Evolutionary conservation across 2,329 filamentous ascomycete genomes (phyloP), one percentile per base, ranked within the genome.

Genomic region (Penicillium glabrum): DNA sequence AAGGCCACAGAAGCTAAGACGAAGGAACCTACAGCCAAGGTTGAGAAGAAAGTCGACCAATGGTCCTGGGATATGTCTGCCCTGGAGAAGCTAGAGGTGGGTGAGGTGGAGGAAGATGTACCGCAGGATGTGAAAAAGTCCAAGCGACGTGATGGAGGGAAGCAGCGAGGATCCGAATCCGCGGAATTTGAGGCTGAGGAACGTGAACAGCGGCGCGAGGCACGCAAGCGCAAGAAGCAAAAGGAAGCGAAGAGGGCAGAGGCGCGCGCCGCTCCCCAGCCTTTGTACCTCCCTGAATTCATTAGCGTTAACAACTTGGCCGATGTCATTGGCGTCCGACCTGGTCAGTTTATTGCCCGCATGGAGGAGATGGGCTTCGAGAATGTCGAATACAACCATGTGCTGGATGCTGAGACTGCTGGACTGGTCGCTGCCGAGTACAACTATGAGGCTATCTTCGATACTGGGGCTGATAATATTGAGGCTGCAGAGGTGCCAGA

Each of bases 371-470:
- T 98, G 69, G 96, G 95, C 0, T 99, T 97, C 63, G 91, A 96
- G 66, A 89, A 93, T 50, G 85, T 93, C 16, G 86, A 86, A 14
- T 83, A 87, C 51, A 91, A 93, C 66, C 92, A 93, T 69, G 86
- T 99, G 59, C 84, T 99, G 72, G 93, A 93, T 59, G 87, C 91
- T 11, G 93, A 98, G 72, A 95, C 91, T 46, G 93, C 93, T 2
- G 90, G 90, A 8, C 82, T 99, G 53, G 89, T 99, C 64, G 92
- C 92, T 4, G 87, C 91, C 75, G 93, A 99, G 71, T 98, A 93
- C 72, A 93, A 93, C 49, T 96, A 89, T 63, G 92, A 98, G 58
- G 90, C 93, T 0, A 87, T 89, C 2, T 84, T 95, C 24, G 88
- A 91, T 55, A 72, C 69, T 5, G 74, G 81, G 71, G 67, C 87